Evolutionary conservation across 2,329 filamentous ascomycete species (phyloP).

Genomic region (Penicillium palitans): DNA sequence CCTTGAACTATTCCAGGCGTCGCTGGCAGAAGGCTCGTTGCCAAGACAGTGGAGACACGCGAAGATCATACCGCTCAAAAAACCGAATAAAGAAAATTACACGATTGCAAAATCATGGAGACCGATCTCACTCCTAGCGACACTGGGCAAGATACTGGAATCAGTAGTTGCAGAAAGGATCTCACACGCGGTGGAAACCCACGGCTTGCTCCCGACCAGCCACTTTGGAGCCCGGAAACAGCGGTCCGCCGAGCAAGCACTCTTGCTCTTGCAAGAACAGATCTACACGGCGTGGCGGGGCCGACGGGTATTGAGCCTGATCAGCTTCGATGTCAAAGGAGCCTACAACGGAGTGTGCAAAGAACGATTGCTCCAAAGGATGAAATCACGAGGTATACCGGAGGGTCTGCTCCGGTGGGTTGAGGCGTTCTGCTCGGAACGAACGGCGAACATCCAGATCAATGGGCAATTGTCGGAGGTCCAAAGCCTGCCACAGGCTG

Average conservation of each 20-base stretch:
- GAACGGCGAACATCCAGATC: constrained; percentile 24
- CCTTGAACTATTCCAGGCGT: constrained; percentile 21
- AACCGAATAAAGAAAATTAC: constrained; percentile 25
- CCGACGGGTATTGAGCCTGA: constrained; percentile 7
- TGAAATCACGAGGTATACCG: constrained; percentile 33
- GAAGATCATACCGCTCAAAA: constrained; percentile 27
- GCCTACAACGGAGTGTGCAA: constrained; percentile 32
- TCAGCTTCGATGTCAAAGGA: constrained; percentile 13
- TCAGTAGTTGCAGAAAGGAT: constrained; percentile 34
- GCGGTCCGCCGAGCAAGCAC: constrained; percentile 36
- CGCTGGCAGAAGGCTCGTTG: constrained; percentile 17
- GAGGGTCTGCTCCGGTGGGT: constrained; percentile 25
- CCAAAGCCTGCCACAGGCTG: constrained; percentile 16
- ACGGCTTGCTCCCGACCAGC: constrained; percentile 36
- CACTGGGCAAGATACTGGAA: constrained; percentile 33
- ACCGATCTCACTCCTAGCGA: constrained; percentile 28
- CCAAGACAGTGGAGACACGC: constrained; percentile 20
- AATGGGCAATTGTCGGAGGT: constrained; percentile 19
- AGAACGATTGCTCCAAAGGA: constrained; percentile 35
- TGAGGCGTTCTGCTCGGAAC: constrained; percentile 28
- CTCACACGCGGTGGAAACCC: constrained; percentile 30
- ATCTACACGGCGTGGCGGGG: constrained; percentile 12
- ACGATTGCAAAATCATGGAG: constrained; percentile 23
- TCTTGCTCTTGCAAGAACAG: constrained; percentile 29
- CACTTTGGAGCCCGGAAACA: constrained; percentile 39